Conservation (phyloP, 306 rosid genomes). For the Prosopis cineraria region DNA sequence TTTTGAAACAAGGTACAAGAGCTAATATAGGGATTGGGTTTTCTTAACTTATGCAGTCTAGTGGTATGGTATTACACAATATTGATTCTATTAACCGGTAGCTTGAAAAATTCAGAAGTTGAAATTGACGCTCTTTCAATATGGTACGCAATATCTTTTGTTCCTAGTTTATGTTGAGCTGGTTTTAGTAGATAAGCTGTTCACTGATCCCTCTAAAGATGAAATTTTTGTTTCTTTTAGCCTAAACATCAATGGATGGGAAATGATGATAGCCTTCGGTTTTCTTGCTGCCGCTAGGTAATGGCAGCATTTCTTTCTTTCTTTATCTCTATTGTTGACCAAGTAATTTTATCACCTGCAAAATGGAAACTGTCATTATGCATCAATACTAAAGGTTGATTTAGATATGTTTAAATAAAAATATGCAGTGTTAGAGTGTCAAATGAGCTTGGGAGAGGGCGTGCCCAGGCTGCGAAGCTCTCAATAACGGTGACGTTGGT, state of each 20-base stretch:
- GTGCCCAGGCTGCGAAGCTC: constrained; percentile 55
- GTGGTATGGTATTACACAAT: constrained; percentile 58
- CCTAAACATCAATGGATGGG: constrained; percentile 64
- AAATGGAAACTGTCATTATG: no score
- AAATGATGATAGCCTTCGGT: constrained; percentile 58
- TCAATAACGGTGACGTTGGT: constrained; percentile 42
- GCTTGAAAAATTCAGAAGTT: not conserved
- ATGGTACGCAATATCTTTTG: constrained; percentile 23
- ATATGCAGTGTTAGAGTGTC: constrained; percentile 51
- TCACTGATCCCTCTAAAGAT: not conserved
- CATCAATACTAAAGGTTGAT: no score
- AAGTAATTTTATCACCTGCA: no score
- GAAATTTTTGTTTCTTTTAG: constrained; percentile 18
- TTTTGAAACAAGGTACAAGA: no score
- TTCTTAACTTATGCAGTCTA: constrained; percentile 32
- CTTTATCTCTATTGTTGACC: no score
- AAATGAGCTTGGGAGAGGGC: constrained; percentile 63
- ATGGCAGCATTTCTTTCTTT: no score
- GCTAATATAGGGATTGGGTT: no score
- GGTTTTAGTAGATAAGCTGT: no score
- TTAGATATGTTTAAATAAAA: no score
- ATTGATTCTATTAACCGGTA: constrained; percentile 38
- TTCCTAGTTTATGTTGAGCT: not conserved
- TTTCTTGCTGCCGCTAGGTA: constrained; percentile 55
- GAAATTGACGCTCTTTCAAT: not conserved